Evolutionary conservation across 331 rosid genomes (phyloP).

Genomic region (Phaseolus coccineus): DNA sequence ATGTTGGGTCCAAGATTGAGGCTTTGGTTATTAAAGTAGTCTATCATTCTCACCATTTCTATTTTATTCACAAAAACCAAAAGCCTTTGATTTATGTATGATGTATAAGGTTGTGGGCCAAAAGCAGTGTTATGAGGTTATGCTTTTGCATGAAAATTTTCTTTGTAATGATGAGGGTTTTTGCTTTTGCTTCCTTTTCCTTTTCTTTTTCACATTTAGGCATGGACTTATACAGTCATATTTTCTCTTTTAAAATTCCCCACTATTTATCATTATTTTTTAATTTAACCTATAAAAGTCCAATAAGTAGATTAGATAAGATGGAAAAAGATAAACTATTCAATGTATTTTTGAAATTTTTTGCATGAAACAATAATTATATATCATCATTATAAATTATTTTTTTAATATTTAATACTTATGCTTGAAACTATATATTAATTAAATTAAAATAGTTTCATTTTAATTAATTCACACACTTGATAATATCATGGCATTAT

Average conservation of each 20-base stretch:
- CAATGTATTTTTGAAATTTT: no score
- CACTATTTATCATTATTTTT: not conserved
- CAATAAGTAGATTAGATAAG: no score
- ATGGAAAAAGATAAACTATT: no score
- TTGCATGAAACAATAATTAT: no score
- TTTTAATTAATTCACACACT: no score
- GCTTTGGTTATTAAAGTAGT: slow-evolving; percentile 61
- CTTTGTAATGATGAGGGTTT: slow-evolving; percentile 66
- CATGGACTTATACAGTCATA: slow-evolving; percentile 31
- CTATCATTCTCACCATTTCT: slow-evolving; percentile 46
- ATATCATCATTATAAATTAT: no score
- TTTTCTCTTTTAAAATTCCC: not conserved
- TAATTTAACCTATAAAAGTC: not conserved
- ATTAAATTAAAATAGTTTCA: no score
- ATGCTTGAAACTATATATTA: no score
- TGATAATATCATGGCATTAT: no score
- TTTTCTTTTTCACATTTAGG: slow-evolving; percentile 43
- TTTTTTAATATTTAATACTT: no score
- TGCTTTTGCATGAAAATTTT: slow-evolving; percentile 62
- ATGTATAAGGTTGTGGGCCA: slow-evolving; percentile 60
- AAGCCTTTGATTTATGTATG: slow-evolving; percentile 62
- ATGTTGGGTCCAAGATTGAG: slow-evolving; percentile 69
- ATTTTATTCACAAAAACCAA: slow-evolving; percentile 45
- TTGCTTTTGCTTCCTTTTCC: slow-evolving; percentile 20
- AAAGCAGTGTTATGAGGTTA: not conserved